A percentile compares a stretch with the other conserved stretches of the same genome.
phyloP scores from a whole-genome alignment of 768 basidiomycete genomes.

The Termitomyces sp. region DNA sequence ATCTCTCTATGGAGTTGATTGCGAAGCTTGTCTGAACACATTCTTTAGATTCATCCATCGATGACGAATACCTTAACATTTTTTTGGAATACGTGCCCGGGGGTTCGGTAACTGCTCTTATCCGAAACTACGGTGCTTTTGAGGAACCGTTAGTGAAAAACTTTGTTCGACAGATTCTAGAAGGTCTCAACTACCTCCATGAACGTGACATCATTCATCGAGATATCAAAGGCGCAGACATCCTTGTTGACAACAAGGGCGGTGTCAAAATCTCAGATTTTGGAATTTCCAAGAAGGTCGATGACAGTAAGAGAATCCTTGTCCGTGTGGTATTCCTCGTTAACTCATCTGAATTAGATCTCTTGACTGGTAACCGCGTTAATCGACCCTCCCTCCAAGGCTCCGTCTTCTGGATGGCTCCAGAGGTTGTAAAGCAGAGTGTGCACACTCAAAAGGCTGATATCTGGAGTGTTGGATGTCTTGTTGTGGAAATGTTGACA shows the following conservation, averaged over 20 bases:
- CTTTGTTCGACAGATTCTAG: slow-evolving; percentile 88
- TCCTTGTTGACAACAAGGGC: slow-evolving; percentile 96
- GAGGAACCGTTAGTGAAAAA: slow-evolving; percentile 89
- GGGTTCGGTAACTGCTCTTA: slow-evolving; percentile 84
- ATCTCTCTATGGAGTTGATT: not conserved
- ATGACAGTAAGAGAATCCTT: slow-evolving; percentile 64
- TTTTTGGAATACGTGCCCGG: slow-evolving; percentile 97
- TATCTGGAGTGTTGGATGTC: slow-evolving; percentile 94
- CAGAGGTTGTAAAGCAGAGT: slow-evolving; percentile 96
- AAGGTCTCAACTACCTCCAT: slow-evolving; percentile 86
- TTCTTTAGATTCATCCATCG: slow-evolving; percentile 83
- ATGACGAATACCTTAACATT: slow-evolving; percentile 88
- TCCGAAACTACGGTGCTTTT: slow-evolving; percentile 91
- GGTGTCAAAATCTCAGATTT: slow-evolving; percentile 97
- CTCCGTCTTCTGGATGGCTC: slow-evolving; percentile 99
- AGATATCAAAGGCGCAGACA: slow-evolving; percentile 98
- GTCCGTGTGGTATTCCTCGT: not conserved
- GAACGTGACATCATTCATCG: slow-evolving; percentile 94
- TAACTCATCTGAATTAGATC: slow-evolving; percentile 21
- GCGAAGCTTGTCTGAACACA: not conserved
- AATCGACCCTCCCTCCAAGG: slow-evolving; percentile 94
- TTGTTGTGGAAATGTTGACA: slow-evolving; percentile 96
- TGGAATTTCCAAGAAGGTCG: slow-evolving; percentile 95
- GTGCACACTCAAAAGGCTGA: slow-evolving; percentile 89
- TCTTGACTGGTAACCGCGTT: slow-evolving; percentile 56